phyloP scores from a whole-genome alignment of 2,329 filamentous ascomycete genomes.

The Sporothrix brunneoviolacea region DNA sequence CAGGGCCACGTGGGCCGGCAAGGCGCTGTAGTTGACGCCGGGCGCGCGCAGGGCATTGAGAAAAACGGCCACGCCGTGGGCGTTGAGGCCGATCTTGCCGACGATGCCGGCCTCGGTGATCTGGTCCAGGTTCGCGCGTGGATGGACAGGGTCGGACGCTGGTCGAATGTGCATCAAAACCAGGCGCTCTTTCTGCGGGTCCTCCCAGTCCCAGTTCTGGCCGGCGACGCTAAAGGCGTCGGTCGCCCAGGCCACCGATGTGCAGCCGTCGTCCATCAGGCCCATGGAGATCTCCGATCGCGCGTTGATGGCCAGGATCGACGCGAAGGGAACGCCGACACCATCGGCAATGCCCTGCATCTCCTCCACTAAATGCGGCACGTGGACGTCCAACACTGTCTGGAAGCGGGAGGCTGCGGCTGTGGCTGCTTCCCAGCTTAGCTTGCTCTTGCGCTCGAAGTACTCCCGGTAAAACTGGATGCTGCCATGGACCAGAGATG shows the following conservation, averaged over 20 bases:
- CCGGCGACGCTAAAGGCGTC: constrained; percentile 2
- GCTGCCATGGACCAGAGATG: constrained; percentile 4
- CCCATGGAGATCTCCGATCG: constrained; percentile 49
- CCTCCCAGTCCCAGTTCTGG: constrained; percentile 22
- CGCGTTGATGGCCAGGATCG: constrained; percentile 37
- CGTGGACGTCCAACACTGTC: too few species aligned
- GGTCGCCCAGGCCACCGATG: constrained; percentile 39
- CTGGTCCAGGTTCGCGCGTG: too few species aligned
- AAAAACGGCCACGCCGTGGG: constrained; percentile 48
- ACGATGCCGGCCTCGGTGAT: constrained; percentile 55
- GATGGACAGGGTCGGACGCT: constrained; percentile 27
- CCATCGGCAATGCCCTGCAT: constrained; percentile 48
- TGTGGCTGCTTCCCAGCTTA: constrained; percentile 4
- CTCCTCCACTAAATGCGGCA: too few species aligned
- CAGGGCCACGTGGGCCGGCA: constrained; percentile 56
- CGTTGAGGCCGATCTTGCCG: constrained; percentile 61
- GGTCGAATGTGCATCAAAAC: constrained; percentile 3
- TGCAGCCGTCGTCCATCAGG: constrained; percentile 26
- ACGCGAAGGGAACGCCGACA: constrained; percentile 31
- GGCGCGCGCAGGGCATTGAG: constrained; percentile 56
- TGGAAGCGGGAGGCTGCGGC: too few species aligned
- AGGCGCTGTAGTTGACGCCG: constrained; percentile 42
- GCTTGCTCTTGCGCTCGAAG: constrained; percentile 6
- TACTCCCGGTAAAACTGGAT: constrained; percentile 8
- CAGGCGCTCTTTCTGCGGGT: neutral